Evolutionary conservation across 1,139 yeast species (phyloP), one percentile per base, ranked within the genome.

Genomic region (Taphrina flavorubra): DNA sequence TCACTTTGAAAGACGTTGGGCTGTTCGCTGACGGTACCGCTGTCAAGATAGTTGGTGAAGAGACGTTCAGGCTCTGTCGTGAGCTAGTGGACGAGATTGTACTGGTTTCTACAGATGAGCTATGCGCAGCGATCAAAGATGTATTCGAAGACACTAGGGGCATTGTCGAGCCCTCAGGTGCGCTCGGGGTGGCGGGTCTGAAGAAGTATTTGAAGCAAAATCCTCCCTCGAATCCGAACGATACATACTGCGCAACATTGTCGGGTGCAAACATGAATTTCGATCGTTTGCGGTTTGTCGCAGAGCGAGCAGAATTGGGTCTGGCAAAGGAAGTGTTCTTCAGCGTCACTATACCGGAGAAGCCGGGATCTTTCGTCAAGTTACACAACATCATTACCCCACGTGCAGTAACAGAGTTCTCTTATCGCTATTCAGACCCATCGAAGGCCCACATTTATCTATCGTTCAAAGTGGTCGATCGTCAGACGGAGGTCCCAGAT

Each of bases 21-120:
- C 82, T 89, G n/a, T 94, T 94, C 79, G 99, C 99, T n/a, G 99
- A 94, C 78, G 99, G 99, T 76, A 92, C 99, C n/a, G 97, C 99
- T 4, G 99, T 94, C 57, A 90, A 88, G 75, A 79, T 88, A 13
- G 83, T 92, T 42, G 99, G 99, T 69, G 89, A 87, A 72, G 99
- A 95, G 79, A 89, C 97, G 16, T 94, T 91, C 83, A 83, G 96
- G 75, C 83, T 92, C 31, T 87, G 94, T 74, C 81, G 84, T 73
- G 86, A 89, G 62, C 86, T 87, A 69, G 91, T 94, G 10, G 98
- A 95, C 77, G 98, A 92, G 72, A 88, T 94, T 62, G 88, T 94
- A 11, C 83, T 86, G 61, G 98, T 94, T 6, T 83, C 85, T 75
- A 94, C 99, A 13, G 99, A 94, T 78, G 99, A 94, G 80, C 86